Percentiles rank a stretch among this genome's conserved stretches.
These are phyloP conservation scores for Nitzschia palea DNA, from an alignment of 108 stramenopile species.

Conservation along the genomic window DNA sequence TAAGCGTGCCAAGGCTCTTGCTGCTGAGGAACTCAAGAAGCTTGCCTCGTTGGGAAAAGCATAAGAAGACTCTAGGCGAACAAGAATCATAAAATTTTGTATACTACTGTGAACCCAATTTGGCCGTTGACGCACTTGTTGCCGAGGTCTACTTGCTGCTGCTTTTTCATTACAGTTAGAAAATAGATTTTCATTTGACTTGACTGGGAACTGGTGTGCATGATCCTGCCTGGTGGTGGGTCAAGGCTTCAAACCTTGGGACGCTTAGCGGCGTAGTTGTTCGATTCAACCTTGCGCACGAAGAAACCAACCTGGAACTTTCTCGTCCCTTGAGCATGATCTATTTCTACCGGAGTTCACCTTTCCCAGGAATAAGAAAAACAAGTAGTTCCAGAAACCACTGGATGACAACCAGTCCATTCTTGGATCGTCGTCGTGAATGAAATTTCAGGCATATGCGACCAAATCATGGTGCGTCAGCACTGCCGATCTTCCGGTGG, in stretches of 20 bases:
- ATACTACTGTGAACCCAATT: constrained; percentile 24
- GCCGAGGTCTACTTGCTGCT: constrained; percentile 41
- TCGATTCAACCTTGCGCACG: constrained; percentile 91
- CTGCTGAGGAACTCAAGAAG: constrained; percentile 97
- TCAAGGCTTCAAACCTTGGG: constrained; percentile 87
- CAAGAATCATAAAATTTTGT: constrained; percentile 12
- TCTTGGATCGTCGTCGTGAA: no score
- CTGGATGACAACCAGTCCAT: no score
- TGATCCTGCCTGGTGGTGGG: constrained; percentile 70
- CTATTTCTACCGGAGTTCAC: no score
- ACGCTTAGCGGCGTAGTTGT: constrained; percentile 85
- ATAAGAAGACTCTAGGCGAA: constrained; percentile 31
- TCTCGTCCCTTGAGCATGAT: no score
- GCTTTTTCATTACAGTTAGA: constrained; percentile 13
- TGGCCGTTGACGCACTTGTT: constrained; percentile 47
- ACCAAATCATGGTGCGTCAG: no score
- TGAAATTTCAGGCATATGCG: no score
- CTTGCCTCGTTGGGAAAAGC: constrained; percentile 76
- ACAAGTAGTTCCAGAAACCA: no score
- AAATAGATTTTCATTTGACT: not conserved
- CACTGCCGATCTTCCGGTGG: no score
- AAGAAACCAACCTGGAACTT: no score
- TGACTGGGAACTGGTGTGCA: constrained; percentile 39
- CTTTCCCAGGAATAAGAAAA: no score
- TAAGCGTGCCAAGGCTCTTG: constrained; percentile 95